Conservation (phyloP, 495 filamentous ascomycete species). For the Halenospora varia region DNA sequence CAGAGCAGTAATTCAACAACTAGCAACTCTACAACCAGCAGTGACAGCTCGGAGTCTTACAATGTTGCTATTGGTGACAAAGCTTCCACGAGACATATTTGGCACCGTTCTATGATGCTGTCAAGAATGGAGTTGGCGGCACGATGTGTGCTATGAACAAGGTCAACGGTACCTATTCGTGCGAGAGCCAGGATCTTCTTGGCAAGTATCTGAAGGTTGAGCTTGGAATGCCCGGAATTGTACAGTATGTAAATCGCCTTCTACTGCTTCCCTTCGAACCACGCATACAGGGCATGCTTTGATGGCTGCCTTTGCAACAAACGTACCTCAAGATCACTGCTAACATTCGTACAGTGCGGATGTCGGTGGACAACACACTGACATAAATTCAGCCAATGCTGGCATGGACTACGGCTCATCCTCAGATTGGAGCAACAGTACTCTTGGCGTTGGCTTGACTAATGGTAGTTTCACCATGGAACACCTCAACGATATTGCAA, state of each 20-base stretch:
- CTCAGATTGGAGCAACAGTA: conserved; percentile 61
- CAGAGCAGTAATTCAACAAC: not conserved
- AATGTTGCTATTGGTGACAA: not conserved
- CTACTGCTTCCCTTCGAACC: no score
- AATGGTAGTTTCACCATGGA: conserved; percentile 88
- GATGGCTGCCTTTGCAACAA: no score
- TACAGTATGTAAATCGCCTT: no score
- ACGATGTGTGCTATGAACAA: not conserved
- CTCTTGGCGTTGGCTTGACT: conserved; percentile 39
- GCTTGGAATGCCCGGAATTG: conserved; percentile 62
- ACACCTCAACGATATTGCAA: conserved; percentile 85
- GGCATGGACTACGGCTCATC: conserved; percentile 80
- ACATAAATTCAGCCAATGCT: conserved; percentile 68
- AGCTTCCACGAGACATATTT: not conserved
- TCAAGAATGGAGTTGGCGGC: not conserved
- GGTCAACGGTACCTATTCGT: conserved; percentile 27
- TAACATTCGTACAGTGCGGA: no score
- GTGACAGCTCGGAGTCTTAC: not conserved
- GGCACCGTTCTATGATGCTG: not conserved
- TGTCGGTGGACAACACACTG: conserved; percentile 79
- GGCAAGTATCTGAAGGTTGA: conserved; percentile 61
- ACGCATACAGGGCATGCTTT: no score
- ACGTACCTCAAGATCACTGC: no score
- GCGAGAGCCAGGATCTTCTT: conserved; percentile 54
- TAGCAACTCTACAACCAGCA: not conserved